Conservation (phyloP, 148 eudicot species). For the Dianthus caryophyllus region DNA sequence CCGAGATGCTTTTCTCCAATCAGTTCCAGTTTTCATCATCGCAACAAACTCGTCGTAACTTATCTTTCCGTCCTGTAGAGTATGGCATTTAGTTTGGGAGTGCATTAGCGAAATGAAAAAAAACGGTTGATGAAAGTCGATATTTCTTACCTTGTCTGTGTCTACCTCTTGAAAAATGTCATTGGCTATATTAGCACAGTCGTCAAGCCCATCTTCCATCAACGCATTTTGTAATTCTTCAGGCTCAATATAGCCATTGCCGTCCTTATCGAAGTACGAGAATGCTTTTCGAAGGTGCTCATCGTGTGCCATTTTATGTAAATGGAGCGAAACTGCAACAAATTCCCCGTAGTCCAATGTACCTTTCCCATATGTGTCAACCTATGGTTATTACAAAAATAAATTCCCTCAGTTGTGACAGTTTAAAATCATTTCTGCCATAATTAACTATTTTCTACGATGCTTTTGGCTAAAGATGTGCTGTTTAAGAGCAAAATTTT, state of each 20-base stretch:
- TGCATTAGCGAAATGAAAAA: background rate
- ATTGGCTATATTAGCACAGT: constrained; percentile 62
- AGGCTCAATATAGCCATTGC: constrained; percentile 78
- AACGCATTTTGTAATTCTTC: constrained; percentile 80
- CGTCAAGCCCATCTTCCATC: constrained; percentile 77
- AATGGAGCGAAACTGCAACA: constrained; percentile 75
- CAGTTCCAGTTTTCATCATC: constrained; percentile 96
- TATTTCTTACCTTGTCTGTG: constrained; percentile 70
- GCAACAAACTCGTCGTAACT: constrained; percentile 93
- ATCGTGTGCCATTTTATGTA: constrained; percentile 82
- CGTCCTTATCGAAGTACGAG: constrained; percentile 84
- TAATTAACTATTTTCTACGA: background rate
- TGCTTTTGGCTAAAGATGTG: background rate
- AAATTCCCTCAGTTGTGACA: background rate
- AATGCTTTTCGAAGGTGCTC: constrained; percentile 91
- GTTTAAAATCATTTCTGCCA: background rate
- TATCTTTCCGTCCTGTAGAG: constrained; percentile 71
- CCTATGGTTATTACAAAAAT: constrained; percentile 39
- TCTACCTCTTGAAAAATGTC: constrained; percentile 95
- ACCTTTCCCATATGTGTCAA: constrained; percentile 76
- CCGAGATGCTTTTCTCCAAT: constrained; percentile 96
- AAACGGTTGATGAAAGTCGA: background rate
- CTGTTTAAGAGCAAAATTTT: background rate
- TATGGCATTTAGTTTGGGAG: background rate
- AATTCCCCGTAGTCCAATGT: constrained; percentile 83